Evolutionary conservation across 73 alveolate genomes (phyloP), one percentile per base, ranked within the genome.

Genomic region (Uronychia binucleata): DNA sequence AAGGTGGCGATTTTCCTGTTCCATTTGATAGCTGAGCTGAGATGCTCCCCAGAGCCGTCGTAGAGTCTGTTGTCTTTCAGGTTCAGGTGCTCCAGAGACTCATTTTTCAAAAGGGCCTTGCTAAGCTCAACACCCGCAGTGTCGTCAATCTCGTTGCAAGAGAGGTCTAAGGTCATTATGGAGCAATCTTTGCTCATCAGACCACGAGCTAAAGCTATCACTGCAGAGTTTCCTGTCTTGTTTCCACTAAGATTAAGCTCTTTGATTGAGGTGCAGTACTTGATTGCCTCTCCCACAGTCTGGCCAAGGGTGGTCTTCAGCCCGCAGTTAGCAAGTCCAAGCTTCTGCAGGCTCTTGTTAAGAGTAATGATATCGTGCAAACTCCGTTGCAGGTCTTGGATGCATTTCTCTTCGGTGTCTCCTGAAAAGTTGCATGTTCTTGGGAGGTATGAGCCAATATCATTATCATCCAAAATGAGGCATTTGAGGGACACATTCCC

Each of bases 391-490:
- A 46, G 67, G 5, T 46, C 67, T 11, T 5, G 5, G 67, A 46
- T 11, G 67, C 67, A 46, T 46, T 46, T 5, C 19, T 46, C 67
- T 46, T 46, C 19, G 19, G 67, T 46, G n/a, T 46, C 67, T 11
- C 67, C 86, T 77, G 75, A 77, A 26, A 57, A 19, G 67, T 46
- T 46, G 5, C 1, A 8, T 35, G 57, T 33, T 35, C 29, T 58
- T 35, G 58, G 28, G 1, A 57, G 58, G 58, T 25, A n/a, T 34
- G 19, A 14, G 27, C 25, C 86, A 58, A 26, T 46, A 27, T 82
- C 87, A 83, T 88, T 88, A n/a, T 34, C 33, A 75, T 88, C 94
- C 75, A 88, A 58, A 30, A 14, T 77, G 25, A 88, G 59, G 58
- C 80, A 88, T 26, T 88, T 88, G 77, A 88, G 83, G 77, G 57